Base-by-base conservation (phyloP, 768 basidiomycete genomes). In the Trametes gibbosa region DNA sequence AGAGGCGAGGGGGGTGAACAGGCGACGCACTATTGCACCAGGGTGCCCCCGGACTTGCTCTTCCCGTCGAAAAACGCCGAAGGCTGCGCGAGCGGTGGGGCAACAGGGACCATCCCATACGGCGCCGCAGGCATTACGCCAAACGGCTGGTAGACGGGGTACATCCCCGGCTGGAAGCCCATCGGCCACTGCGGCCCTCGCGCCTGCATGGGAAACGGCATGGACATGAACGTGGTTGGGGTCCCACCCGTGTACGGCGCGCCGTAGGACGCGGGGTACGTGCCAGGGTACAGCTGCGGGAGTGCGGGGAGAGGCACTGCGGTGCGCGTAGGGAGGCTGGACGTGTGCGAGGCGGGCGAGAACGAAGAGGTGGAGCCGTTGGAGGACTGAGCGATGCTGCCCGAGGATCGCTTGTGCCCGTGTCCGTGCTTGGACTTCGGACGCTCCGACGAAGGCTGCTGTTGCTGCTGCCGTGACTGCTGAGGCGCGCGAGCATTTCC, bases 321-420 rank as follows among this genome's bases (percentile, higher is more conserved):
- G 16, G 23, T 16, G 12, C 53, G 41, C 5, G 56, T 32, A 13
- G 63, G 58, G 12, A 56, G 56, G n/a, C 19, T 39, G 17, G 52
- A 34, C 1, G 57, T 47, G 32, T 58, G 58, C 13, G 63, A 37
- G 13, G 41, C 41, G 49, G 54, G 43, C 5, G 59, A 50, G 50
- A 53, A 42, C 29, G 61, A 52, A 2, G 56, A 24, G 25, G 63
- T 34, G 9, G 58, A 50, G 2, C 29, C 24, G 13, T 50, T 14
- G 32, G 59, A 34, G 8, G 63, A 45, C 2, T 50, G 32, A 2
- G 56, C 25, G 23, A 43, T 43, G 46, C 66, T 66, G 45, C 61
- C 63, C 2, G 60, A 54, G 5, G 66, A 65, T 6, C 66, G 63
- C 57, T 65, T 65, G 50, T 65, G 66, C 2, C 56, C 51, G 29